These are phyloP conservation scores for Pleurotus tuber-regium DNA, from an alignment of 768 basidiomycete species.

Conservation along the genomic window DNA sequence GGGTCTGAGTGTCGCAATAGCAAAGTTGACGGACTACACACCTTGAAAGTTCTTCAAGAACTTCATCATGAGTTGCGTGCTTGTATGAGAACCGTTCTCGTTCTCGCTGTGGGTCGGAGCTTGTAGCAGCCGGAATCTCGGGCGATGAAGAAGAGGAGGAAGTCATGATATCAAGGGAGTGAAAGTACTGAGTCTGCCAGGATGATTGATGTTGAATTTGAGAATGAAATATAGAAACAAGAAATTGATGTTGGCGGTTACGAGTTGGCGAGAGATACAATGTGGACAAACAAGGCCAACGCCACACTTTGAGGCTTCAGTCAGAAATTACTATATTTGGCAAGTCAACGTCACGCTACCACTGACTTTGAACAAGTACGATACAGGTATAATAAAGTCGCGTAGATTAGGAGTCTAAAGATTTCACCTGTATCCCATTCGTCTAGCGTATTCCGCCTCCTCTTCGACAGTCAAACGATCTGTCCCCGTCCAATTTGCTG, in stretches of 20 bases:
- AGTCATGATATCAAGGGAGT: conserved; percentile 49
- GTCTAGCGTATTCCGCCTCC: conserved; percentile 80
- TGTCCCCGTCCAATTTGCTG: conserved; percentile 95
- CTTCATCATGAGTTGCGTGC: conserved; percentile 77
- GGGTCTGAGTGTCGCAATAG: conserved; percentile 13
- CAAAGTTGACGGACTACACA: conserved; percentile 25
- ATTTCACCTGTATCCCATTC: conserved; percentile 83
- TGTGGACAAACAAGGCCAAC: conserved; percentile 7
- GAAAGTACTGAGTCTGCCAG: not conserved
- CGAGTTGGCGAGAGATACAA: not conserved
- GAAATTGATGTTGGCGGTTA: conserved; percentile 3
- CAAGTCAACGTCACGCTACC: not conserved
- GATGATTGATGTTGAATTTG: not conserved
- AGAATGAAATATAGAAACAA: conserved; percentile 8
- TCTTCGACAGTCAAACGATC: conserved; percentile 81
- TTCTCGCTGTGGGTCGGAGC: conserved; percentile 30
- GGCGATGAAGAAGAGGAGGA: conserved; percentile 80
- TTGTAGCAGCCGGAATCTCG: conserved; percentile 55
- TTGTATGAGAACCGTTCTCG: conserved; percentile 54
- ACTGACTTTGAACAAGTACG: not conserved
- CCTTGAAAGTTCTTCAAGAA: conserved; percentile 91
- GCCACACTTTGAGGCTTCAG: not conserved
- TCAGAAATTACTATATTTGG: not conserved
- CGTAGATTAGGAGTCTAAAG: too few species aligned
- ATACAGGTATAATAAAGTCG: not conserved